Conservation (phyloP, 2,329 filamentous ascomycete genomes). For the Sclerotinia borealis region DNA sequence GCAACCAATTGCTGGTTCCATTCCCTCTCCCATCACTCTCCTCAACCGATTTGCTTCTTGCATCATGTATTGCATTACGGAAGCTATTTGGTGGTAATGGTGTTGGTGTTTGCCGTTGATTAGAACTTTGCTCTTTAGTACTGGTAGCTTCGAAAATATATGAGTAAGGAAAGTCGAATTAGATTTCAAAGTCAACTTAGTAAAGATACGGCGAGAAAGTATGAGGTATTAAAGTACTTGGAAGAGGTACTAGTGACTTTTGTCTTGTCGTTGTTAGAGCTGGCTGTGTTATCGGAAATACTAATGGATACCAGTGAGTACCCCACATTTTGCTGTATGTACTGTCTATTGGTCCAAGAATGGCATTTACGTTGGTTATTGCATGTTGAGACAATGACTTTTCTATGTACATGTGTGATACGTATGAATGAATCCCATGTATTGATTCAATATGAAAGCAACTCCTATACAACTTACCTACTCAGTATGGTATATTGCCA, state of each 20-base stretch:
- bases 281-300: not conserved
- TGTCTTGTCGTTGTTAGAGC: not conserved
- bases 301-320: not conserved
- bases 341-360: not conserved
- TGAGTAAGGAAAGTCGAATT: not conserved
- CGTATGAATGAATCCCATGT: not conserved
- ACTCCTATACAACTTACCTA: not conserved
- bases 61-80: slow-evolving; percentile 29
- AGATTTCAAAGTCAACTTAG: not conserved
- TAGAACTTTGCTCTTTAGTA: not conserved
- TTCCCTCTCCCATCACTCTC: slow-evolving; percentile 43
- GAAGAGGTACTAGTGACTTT: not conserved
- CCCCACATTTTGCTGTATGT: slow-evolving; percentile 1
- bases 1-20: slow-evolving; percentile 45
- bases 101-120: not conserved
- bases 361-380: not conserved
- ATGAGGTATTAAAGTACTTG: not conserved
- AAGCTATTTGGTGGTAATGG: slow-evolving; percentile 19
- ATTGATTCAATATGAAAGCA: not conserved
- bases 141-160: not conserved
- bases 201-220: not conserved
- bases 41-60: slow-evolving; percentile 42
- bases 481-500: too few species aligned
- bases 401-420: too few species aligned
- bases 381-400: not conserved